These are phyloP conservation scores for Bigelowiella natans DNA, from an alignment of 78 protist species.

Conservation along the genomic window DNA sequence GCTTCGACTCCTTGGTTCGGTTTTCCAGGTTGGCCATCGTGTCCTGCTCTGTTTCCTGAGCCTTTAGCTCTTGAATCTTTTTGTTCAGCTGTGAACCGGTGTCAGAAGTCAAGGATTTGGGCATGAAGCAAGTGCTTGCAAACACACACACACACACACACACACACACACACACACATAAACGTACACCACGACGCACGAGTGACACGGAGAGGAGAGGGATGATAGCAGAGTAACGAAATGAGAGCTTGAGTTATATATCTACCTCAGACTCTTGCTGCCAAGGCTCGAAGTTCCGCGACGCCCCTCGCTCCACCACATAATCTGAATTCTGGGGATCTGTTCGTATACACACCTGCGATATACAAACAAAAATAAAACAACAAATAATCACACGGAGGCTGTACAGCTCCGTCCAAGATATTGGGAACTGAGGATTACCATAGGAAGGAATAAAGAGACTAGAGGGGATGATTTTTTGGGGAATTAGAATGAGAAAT, in stretches of 20 bases:
- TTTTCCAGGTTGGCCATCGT: constrained; percentile 18
- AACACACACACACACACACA: background rate
- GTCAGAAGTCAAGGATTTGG: constrained; percentile 69
- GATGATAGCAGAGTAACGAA: background rate
- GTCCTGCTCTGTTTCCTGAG: background rate
- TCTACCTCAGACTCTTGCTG: constrained; percentile 15
- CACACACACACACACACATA: background rate
- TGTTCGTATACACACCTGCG: background rate
- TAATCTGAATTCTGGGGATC: constrained; percentile 49
- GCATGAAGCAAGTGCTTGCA: constrained; percentile 11
- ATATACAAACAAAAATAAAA: no score
- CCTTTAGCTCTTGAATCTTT: background rate
- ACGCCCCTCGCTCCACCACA: constrained; percentile 58
- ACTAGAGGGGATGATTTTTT: no score
- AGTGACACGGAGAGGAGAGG: no score
- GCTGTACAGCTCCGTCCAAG: no score
- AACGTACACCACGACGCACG: no score
- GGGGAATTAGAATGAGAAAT: no score
- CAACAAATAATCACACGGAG: no score
- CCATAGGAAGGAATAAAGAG: no score
- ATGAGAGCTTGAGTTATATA: background rate
- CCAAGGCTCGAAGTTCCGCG: constrained; percentile 76
- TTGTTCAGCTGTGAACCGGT: constrained; percentile 1
- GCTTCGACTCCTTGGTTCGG: constrained; percentile 56
- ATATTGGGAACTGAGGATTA: no score